Conservation (phyloP, 129 eudicot genomes). For the Mikania micrantha region DNA sequence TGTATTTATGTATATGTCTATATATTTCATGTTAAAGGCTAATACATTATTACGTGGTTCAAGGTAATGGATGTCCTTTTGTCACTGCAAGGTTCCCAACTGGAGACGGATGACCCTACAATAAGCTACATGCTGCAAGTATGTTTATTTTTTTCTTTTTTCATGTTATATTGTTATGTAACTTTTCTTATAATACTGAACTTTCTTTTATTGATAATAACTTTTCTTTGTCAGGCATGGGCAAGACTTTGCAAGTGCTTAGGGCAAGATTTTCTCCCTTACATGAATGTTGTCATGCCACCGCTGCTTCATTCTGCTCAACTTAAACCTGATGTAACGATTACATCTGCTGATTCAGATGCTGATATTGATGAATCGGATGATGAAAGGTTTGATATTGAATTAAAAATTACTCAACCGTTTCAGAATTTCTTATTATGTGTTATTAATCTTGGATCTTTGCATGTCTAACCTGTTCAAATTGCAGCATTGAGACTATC, state of each 20-base stretch:
- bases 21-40: neutral
- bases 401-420: neutral
- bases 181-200: neutral
- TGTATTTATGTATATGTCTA: neutral
- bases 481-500: constrained; percentile 91
- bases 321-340: constrained; percentile 91
- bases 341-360: constrained; percentile 97
- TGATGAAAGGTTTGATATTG: constrained; percentile 69
- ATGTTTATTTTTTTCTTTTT: constrained; percentile 7
- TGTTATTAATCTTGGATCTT: constrained; percentile 1
- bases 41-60: constrained; percentile 11
- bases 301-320: constrained; percentile 97
- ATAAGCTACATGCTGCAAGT: constrained; percentile 98
- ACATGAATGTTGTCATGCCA: constrained; percentile 98
- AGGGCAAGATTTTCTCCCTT: constrained; percentile 97
- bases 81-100: constrained; percentile 95
- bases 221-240: constrained; percentile 70
- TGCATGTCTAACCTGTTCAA: neutral
- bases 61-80: constrained; percentile 98
- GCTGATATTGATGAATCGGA: constrained; percentile 87
- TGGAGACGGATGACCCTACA: constrained; percentile 94
- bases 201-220: neutral
- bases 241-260: constrained; percentile 99
- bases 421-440: neutral
- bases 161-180: neutral